A percentile compares a stretch with the other conserved stretches of the same genome.
These are phyloP conservation scores for Hura crepitans DNA, from an alignment of 441 rosid genomes.

Conservation along the genomic window DNA sequence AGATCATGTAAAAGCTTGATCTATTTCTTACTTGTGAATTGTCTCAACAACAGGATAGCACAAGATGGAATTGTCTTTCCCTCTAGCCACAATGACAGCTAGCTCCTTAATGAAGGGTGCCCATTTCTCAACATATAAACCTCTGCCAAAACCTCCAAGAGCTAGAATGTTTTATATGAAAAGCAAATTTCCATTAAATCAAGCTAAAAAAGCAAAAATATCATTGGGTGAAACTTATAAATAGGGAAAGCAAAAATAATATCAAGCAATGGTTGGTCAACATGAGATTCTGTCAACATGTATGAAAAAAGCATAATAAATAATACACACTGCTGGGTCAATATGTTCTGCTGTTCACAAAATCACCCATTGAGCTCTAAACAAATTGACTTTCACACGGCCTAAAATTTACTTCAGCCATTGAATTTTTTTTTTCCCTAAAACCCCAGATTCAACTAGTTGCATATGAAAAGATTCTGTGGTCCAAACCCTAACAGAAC, in stretches of 20 bases:
- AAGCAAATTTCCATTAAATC: neutral
- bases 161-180: constrained; percentile 36
- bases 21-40: constrained; percentile 61
- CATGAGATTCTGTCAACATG: neutral
- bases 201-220: neutral
- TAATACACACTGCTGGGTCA: neutral
- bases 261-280: neutral
- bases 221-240: neutral
- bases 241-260: neutral
- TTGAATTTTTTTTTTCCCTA: neutral
- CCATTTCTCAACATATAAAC: constrained; percentile 89
- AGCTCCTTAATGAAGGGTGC: constrained; percentile 92
- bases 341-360: neutral
- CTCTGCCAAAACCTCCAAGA: constrained; percentile 79
- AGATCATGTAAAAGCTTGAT: constrained; percentile 13
- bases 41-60: constrained; percentile 95
- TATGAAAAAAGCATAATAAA: neutral
- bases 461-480: neutral
- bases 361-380: neutral
- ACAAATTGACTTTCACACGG: constrained; percentile 1
- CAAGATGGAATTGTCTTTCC: constrained; percentile 74
- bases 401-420: constrained; percentile 2
- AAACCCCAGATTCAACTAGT: neutral
- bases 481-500: constrained; percentile 1
- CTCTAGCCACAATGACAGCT: constrained; percentile 93